Evolutionary conservation across 805 yeast species (phyloP), one percentile per base, ranked within the genome.

Genomic region (Wickerhamomyces queroliae): DNA sequence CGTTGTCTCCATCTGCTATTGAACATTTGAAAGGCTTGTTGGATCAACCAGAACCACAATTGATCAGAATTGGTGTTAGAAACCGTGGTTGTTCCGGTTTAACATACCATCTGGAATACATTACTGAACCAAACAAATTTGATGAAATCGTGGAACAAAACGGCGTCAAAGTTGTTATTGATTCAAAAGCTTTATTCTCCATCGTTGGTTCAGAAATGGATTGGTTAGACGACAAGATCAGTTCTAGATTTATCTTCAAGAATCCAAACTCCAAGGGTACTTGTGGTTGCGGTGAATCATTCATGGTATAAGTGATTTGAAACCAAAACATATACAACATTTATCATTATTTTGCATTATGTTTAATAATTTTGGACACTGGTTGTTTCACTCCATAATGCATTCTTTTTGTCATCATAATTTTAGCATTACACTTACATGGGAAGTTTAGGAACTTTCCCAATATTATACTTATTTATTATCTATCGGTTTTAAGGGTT

Each of bases 121-220:
- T 93, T 30, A 74, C 79, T 22, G 72, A 76, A 57, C 91, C 97
- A 8, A 96, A 90, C n/a, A 88, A 89, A 65, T 93, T 91, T 55
- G 99, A 93, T 62, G 99, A 93, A 64, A 69, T 83, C 43, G 87
- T 93, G 9, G 87, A 78, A 48, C 98, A 91, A 64, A 96, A 90
- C 54, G 97, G 95, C 26, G 95, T 93, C 30, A 85, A 79, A 59
- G 95, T 93, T 3, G 71, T 90, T 40, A 87, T 93, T 34, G 99
- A 93, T 60, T 91, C 98, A 21, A 93, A 93, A 62, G 99, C 99
- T 0, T 70, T 93, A 39, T 90, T 93, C 62, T 83, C 95, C 50
- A 90, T 93, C 33, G 95, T 93, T 42, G 99, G 99, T 1, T 83
- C 95, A 6, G 95, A 90, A 63, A 93, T 93, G 99, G 99, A 93